Evolutionary conservation across 305 asterid genomes (phyloP).

Genomic region (Vinca major): DNA sequence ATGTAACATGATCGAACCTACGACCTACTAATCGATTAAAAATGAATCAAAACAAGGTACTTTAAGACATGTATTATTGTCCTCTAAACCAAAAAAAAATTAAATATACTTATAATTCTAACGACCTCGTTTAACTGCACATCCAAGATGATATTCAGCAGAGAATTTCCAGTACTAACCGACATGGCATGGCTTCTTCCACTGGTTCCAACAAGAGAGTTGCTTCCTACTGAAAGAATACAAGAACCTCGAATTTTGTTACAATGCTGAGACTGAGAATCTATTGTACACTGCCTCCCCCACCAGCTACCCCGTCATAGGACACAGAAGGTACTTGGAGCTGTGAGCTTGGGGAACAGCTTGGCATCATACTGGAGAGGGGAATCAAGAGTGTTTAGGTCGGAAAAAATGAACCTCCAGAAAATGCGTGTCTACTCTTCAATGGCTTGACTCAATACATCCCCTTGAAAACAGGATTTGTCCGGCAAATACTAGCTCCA

Average conservation of each 20-base stretch:
- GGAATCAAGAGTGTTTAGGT: not conserved
- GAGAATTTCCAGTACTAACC: not conserved
- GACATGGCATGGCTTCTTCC: too few species aligned
- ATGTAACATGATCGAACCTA: not conserved
- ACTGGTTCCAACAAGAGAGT: not conserved
- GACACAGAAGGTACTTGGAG: not conserved
- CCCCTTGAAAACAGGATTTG: conserved; percentile 93
- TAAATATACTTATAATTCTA: not conserved
- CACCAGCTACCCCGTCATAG: not conserved
- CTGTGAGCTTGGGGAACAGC: not conserved
- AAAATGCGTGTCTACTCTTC: not conserved
- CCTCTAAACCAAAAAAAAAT: conserved; percentile 1
- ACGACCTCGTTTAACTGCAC: conserved; percentile 11
- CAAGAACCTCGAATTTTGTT: conserved; percentile 7
- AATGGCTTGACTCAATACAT: conserved; percentile 44
- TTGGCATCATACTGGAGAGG: not conserved
- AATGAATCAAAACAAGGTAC: conserved; percentile 3
- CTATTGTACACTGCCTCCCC: conserved; percentile 14
- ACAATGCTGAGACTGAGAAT: conserved; percentile 1
- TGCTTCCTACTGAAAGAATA: conserved; percentile 2
- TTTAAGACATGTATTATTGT: conserved; percentile 3
- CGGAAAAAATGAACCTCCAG: too few species aligned
- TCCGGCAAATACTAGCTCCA: conserved; percentile 86
- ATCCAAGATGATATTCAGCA: not conserved
- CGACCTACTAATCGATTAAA: conserved; percentile 1